Conservation (phyloP, 192 early-diverging fungal genomes). For the Backusella morwellensis region DNA sequence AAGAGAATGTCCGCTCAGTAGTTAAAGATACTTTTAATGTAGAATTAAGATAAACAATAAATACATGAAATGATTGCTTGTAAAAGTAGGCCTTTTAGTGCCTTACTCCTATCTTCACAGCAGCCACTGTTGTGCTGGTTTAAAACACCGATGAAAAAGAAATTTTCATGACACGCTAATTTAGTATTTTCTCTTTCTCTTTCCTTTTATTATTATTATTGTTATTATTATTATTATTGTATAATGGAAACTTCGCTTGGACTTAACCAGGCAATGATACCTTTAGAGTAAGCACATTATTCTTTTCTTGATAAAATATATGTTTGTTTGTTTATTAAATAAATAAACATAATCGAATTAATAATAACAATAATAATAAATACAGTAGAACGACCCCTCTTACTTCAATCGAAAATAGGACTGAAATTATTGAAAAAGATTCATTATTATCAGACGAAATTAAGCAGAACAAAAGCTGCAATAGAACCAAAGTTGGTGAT, state of each 20-base stretch:
- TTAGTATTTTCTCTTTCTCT: neutral
- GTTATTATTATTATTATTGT: neutral
- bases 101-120: neutral
- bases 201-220: neutral
- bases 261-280: neutral
- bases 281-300: neutral
- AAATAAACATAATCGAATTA: neutral
- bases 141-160: neutral
- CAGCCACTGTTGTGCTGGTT: neutral
- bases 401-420: conserved; percentile 8
- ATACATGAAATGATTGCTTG: neutral
- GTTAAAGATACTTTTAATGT: conserved; percentile 68
- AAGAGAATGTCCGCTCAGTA: conserved; percentile 69
- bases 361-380: neutral
- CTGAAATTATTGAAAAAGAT: neutral
- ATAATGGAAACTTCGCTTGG: conserved; percentile 4
- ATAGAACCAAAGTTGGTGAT: neutral
- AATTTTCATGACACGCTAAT: neutral
- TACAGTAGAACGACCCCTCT: neutral
- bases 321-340: neutral
- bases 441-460: neutral
- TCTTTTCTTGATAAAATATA: neutral
- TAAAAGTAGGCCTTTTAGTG: neutral
- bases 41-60: conserved; percentile 63
- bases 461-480: neutral